Evolutionary conservation across 306 rosid genomes (phyloP).

Genomic region (Dryas octopetala): DNA sequence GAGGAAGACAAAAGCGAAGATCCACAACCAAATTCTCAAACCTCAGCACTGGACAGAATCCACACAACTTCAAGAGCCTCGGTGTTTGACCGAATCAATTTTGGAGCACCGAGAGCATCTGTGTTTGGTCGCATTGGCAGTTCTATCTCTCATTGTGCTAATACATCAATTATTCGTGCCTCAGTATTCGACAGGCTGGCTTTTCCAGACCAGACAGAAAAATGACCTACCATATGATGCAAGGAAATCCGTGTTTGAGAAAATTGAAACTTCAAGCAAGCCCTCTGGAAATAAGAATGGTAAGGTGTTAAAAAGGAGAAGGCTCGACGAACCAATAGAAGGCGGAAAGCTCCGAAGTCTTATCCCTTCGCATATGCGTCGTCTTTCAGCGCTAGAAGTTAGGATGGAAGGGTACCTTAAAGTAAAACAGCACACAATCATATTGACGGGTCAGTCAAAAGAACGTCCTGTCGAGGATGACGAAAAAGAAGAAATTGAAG

Average conservation of each 20-base stretch:
- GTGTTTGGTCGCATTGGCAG: background rate
- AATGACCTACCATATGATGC: too few relatives aligned
- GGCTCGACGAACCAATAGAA: too few relatives aligned
- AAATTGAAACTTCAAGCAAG: background rate
- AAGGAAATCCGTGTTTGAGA: too few relatives aligned
- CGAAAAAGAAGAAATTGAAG: background rate
- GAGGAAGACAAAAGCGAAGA: background rate
- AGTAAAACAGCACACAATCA: background rate
- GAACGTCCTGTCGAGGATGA: background rate
- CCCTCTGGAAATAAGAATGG: background rate
- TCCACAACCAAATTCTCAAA: background rate
- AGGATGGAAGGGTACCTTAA: background rate
- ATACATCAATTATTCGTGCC: background rate
- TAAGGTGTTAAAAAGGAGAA: too few relatives aligned
- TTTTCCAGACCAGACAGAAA: fast-evolving
- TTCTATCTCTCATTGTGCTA: too few relatives aligned
- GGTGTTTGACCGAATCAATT: fast-evolving
- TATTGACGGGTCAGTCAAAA: background rate
- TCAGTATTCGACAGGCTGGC: fast-evolving
- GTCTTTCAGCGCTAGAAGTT: too few relatives aligned
- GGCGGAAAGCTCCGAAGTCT: background rate
- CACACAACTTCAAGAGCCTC: background rate
- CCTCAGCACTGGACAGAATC: background rate
- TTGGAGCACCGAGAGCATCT: background rate
- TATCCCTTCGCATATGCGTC: background rate